These are phyloP conservation scores for Smallanthus sonchifolius DNA, from an alignment of 129 eudicot genomes.

Conservation along the genomic window DNA sequence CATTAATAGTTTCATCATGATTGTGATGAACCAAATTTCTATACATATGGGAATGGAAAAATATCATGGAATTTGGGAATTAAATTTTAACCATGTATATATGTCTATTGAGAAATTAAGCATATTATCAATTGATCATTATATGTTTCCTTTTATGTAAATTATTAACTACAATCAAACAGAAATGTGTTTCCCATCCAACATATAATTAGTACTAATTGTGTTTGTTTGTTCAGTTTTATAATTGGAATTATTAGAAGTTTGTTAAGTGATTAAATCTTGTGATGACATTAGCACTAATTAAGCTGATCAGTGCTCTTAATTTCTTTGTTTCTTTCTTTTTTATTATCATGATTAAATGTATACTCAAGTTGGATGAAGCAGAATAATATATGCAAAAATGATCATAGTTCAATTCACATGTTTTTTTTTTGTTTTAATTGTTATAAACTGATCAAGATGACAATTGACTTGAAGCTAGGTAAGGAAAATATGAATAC, in stretches of 20 bases:
- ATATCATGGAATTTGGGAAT: not conserved
- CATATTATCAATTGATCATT: no score
- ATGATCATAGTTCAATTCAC: not conserved
- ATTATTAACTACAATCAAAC: no score
- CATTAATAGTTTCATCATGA: not conserved
- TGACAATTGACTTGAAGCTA: conserved; percentile 32
- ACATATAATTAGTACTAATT: no score
- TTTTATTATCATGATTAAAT: not conserved
- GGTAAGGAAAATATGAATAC: conserved; percentile 48
- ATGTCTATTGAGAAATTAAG: no score
- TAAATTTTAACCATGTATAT: not conserved
- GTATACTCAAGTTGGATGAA: not conserved
- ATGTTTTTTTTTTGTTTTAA: not conserved
- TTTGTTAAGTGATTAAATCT: no score
- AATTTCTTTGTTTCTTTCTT: not conserved
- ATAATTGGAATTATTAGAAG: no score
- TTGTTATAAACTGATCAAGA: conserved; percentile 11
- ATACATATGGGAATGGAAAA: not conserved
- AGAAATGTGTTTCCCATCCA: no score
- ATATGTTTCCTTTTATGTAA: no score
- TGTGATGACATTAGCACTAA: no score
- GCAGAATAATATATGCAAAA: not conserved
- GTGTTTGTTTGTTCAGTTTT: no score
- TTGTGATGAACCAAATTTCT: not conserved
- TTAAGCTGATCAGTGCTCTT: no score